phyloP scores from a whole-genome alignment of 768 basidiomycete genomes.

The Pleurotus giganteus region DNA sequence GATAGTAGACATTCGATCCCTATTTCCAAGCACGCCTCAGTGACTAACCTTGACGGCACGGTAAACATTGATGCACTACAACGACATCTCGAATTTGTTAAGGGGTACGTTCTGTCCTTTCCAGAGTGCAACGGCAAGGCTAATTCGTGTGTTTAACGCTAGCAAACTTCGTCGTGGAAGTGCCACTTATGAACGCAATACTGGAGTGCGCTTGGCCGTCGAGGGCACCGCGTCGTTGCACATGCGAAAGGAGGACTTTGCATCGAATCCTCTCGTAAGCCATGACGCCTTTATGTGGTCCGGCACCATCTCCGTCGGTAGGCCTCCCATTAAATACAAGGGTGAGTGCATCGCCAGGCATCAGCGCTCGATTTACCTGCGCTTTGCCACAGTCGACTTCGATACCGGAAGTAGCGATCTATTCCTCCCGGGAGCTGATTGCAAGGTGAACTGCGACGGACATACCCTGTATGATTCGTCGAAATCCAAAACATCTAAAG shows the following conservation, averaged over 20 bases:
- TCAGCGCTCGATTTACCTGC: background rate
- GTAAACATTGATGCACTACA: background rate
- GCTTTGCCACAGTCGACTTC: conserved; percentile 38
- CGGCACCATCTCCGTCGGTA: conserved; percentile 42
- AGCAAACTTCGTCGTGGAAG: background rate
- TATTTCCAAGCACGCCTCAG: background rate
- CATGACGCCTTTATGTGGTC: conserved; percentile 40
- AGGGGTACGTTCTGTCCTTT: background rate
- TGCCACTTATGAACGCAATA: background rate
- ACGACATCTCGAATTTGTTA: background rate
- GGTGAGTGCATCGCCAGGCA: conserved; percentile 24
- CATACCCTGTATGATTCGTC: conserved; percentile 35
- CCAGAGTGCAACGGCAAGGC: no score
- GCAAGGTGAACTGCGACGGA: conserved; percentile 31
- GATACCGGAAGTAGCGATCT: conserved; percentile 56
- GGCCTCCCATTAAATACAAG: conserved; percentile 38
- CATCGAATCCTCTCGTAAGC: conserved; percentile 28
- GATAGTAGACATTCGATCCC: conserved; percentile 3
- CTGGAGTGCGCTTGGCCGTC: conserved; percentile 25
- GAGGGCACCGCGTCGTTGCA: no score
- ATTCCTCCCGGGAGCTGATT: conserved; percentile 38
- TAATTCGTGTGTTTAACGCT: background rate
- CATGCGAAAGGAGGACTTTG: no score
- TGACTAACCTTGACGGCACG: background rate
- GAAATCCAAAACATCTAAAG: conserved; percentile 33